Base-by-base conservation (phyloP, 306 rosid species). In the Morella rubra region DNA sequence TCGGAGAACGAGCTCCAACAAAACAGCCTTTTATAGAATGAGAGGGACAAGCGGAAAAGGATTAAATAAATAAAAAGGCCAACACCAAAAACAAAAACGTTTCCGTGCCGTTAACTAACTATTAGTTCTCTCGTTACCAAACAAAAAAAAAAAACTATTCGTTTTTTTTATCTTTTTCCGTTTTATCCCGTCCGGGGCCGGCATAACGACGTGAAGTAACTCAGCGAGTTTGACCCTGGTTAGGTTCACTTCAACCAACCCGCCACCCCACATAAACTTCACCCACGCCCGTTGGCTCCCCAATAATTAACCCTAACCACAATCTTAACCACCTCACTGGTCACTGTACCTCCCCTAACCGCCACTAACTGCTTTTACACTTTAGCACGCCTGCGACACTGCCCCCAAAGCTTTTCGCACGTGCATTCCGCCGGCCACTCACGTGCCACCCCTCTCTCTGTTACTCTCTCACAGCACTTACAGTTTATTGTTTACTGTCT, bases 71-170 rank as follows among this genome's bases (percentile, higher is more conserved):
- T 2, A 47, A 47, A 47, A 47, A 27, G 75, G 7, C 69, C 74
- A 84, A 82, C 78, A 85, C 55, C 59, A 68, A 75, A 54, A 69
- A 32, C 44, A 46, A 58, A 78, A 68, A 58, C 45, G 46, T 46
- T 37, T 62, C 82, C n/a, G 80, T 83, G 81, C 76, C 91, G 91
- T 87, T 85, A 87, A 56, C 8, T 73, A 80, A 87, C 89, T 70
- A 19, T 80, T 78, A 85, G 81, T 87, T 87, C 80, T 81, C 66
- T 81, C 77, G 87, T 79, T 27, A 27, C 1, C 32, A 27, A 27
- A 27, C 32, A 27, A 27, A 27, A 27, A 27, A 27, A 27, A 27
- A 27, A 27, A 27, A 27, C 32, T 27, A 27, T 27, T 27, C 32
- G 32, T 27, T 27, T 27, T 27, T 27, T 27, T 27, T 27, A 27